Base-by-base conservation (phyloP, 23 red algal species). In the Gracilaria caudata region DNA sequence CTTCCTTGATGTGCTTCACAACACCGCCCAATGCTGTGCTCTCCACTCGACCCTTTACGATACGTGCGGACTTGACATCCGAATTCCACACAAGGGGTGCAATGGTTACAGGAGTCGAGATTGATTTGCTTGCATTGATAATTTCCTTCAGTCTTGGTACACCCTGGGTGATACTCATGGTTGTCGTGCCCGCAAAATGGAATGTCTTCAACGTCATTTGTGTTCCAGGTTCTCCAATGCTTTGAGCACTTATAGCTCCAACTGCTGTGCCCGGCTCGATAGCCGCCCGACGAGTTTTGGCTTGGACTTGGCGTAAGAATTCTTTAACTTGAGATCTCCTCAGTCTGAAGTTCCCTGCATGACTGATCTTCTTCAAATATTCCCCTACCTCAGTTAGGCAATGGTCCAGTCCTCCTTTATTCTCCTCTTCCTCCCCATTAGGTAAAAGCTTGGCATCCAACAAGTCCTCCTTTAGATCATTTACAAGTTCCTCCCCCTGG, bases 131-230 rank as follows among this genome's bases (percentile, higher is more conserved):
- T 23, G 97, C 97, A 82, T 99, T 99, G 32, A 99, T 95, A 30
- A 99, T 94, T 89, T 99, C 97, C 51, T 95, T 99, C 59, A 99
- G 77, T 41, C 97, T 79, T 23, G 97, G 97, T 63, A 99, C 97
- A 87, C 97, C 97, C 49, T 85, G 91, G 10, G 97, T 99, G 56
- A 99, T 99, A 61, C 95, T 99, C 97, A 99, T 99, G 8, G 82
- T 71, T 17, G 97, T 93, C 11, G 95, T 93, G 36, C 97, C 97
- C n/a, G 97, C 97, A 83, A 99, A 99, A 87, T 99, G 97, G 80
- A 99, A 99, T 10, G 97, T 99, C 83, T 99, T 99, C 73, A 99
- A 86, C 20, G 97, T 99, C 97, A 99, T 99, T 84, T 99, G 97
- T 17, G 97, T 99, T 47, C 83, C 93, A 29, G 97, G 97, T 71